Conservation (phyloP, 2,329 filamentous ascomycete genomes). For the Alternaria consortialis region DNA sequence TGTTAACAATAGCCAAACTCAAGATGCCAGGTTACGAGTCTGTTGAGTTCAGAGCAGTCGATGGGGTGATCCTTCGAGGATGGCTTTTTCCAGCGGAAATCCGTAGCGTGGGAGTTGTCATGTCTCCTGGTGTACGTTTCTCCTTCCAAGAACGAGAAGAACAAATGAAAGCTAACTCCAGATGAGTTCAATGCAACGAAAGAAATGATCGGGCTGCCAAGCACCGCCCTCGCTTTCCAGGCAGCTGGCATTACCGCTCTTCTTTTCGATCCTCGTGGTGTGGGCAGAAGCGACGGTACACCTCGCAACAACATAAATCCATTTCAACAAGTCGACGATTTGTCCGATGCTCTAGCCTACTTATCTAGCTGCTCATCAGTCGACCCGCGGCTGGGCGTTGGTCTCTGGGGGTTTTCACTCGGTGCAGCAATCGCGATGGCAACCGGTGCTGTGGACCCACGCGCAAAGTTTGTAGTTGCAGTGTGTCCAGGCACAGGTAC, state of each 20-base stretch:
- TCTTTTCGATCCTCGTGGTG: slow-evolving; percentile 49
- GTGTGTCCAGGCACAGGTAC: slow-evolving; percentile 28
- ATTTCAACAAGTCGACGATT: slow-evolving; percentile 42
- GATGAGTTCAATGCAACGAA: slow-evolving; percentile 40
- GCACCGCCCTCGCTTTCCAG: slow-evolving; percentile 46
- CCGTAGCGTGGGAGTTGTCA: slow-evolving; percentile 5
- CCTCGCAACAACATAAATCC: slow-evolving; percentile 54
- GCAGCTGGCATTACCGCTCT: slow-evolving; percentile 47
- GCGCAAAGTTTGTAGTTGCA: slow-evolving; percentile 38
- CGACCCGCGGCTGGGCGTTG: slow-evolving; percentile 29
- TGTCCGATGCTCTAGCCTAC: slow-evolving; percentile 51
- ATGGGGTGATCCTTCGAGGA: slow-evolving; percentile 13
- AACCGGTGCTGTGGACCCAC: slow-evolving; percentile 45
- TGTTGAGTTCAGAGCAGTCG: slow-evolving; percentile 9
- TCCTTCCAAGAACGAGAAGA: background rate
- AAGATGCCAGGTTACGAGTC: background rate
- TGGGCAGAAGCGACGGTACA: slow-evolving; percentile 51
- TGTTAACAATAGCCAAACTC: background rate
- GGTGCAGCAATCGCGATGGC: slow-evolving; percentile 33
- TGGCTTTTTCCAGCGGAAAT: slow-evolving; percentile 6
- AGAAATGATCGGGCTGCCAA: slow-evolving; percentile 42
- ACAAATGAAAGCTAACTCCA: background rate
- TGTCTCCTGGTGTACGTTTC: slow-evolving; percentile 6
- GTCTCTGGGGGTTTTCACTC: slow-evolving; percentile 53
- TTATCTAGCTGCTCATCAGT: slow-evolving; percentile 31